Evolutionary conservation across 306 rosid genomes (phyloP).

Genomic region (Macrotyloma uniflorum): DNA sequence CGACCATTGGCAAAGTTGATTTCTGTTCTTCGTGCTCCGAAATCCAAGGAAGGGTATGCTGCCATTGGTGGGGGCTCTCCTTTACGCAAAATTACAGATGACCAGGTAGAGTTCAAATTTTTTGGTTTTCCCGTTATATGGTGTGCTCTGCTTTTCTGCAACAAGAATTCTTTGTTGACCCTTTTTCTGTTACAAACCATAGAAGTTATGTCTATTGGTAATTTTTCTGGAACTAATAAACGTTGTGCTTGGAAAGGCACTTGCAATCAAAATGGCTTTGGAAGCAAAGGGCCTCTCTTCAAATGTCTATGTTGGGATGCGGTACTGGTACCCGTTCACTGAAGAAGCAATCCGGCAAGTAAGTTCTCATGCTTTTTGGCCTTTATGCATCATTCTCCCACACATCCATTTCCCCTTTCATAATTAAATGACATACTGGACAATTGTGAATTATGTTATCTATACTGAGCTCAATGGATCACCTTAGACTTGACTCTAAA

Average conservation of each 20-base stretch:
- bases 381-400: conserved; percentile 10
- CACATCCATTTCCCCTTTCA: background rate
- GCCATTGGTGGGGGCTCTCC: conserved; percentile 99
- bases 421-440: conserved; percentile 17
- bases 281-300: conserved; percentile 75
- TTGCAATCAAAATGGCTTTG: conserved; percentile 83
- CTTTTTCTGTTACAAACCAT: conserved; percentile 1
- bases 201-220: background rate
- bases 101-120: conserved; percentile 66
- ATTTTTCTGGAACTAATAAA: conserved; percentile 28
- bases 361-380: conserved; percentile 36
- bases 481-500: conserved; percentile 32
- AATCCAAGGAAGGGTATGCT: conserved; percentile 98
- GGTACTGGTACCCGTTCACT: conserved; percentile 98
- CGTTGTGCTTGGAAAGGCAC: conserved; percentile 61
- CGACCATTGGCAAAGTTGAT: conserved; percentile 84
- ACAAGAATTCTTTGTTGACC: conserved; percentile 11
- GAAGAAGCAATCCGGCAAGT: conserved; percentile 97
- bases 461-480: conserved; percentile 19
- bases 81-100: conserved; percentile 89
- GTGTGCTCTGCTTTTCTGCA: background rate
- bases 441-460: conserved; percentile 9
- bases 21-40: conserved; percentile 90
- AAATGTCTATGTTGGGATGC: conserved; percentile 91
- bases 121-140: conserved; percentile 5